A percentile compares a stretch with the other conserved stretches of the same genome.
phyloP scores from a whole-genome alignment of 1,284 basidiomycete genomes.

The Marasmius tenuissimus region DNA sequence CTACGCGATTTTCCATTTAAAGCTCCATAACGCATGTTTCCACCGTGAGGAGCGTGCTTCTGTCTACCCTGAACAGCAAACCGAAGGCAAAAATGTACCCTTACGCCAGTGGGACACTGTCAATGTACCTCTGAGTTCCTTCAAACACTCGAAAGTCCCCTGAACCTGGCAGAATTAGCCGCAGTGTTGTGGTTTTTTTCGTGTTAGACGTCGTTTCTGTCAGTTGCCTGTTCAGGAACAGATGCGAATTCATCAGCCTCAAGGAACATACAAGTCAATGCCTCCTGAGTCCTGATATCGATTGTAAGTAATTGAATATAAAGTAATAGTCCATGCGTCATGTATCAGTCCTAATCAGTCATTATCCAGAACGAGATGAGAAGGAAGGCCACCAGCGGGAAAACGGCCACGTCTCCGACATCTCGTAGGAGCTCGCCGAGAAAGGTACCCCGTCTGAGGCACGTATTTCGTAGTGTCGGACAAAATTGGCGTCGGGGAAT shows the following conservation, averaged over 20 bases:
- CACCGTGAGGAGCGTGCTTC: too few relatives aligned
- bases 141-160: background rate
- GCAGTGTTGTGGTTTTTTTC: background rate
- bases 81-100: too few relatives aligned
- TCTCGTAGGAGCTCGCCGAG: conserved; percentile 30
- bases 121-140: background rate
- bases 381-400: conserved; percentile 37
- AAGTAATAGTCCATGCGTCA: too few relatives aligned
- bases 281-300: background rate
- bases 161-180: background rate
- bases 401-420: conserved; percentile 37
- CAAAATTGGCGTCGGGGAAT: too few relatives aligned
- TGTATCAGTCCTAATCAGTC: background rate
- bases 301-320: background rate
- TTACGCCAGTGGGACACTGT: background rate
- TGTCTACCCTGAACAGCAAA: too few relatives aligned
- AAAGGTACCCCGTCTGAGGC: conserved; percentile 17
- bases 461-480: background rate
- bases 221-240: background rate
- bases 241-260: background rate
- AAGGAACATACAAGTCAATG: background rate
- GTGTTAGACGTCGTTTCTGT: background rate
- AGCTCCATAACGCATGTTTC: background rate
- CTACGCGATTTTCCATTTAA: background rate
- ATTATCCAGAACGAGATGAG: conserved; percentile 34